These are phyloP conservation scores for Lepraria neglecta DNA, from an alignment of 495 filamentous ascomycete genomes.

Conservation along the genomic window DNA sequence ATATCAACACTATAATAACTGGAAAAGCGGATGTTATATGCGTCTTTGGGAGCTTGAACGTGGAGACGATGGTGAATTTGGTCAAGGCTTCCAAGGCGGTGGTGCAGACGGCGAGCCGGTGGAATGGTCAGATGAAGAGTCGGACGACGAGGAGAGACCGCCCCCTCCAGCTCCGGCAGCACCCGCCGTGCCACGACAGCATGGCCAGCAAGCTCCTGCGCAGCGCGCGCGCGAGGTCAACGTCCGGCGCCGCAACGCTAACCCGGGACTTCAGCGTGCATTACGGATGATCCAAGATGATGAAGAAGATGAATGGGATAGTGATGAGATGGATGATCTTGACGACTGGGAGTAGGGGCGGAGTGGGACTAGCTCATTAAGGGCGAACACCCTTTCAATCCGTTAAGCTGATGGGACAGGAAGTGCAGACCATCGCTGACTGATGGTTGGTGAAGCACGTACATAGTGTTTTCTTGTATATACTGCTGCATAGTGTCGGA, in stretches of 20 bases:
- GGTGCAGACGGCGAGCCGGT: background rate
- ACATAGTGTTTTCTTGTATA: no score
- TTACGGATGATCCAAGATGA: conserved; percentile 50
- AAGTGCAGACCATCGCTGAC: no score
- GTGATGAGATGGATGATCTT: conserved; percentile 49
- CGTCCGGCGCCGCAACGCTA: conserved; percentile 15
- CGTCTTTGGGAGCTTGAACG: conserved; percentile 84
- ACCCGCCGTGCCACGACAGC: conserved; percentile 11
- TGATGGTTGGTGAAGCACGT: no score
- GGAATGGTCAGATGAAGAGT: conserved; percentile 27
- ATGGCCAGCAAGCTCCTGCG: background rate
- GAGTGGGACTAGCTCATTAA: conserved; percentile 11
- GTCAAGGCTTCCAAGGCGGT: conserved; percentile 47
- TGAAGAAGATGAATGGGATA: conserved; percentile 59
- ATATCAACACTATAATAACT: conserved; percentile 80
- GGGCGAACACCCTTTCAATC: no score
- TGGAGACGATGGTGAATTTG: conserved; percentile 65
- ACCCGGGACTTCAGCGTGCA: conserved; percentile 45
- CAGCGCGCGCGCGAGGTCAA: background rate
- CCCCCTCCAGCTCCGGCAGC: background rate
- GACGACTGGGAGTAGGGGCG: conserved; percentile 15
- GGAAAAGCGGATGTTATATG: conserved; percentile 62
- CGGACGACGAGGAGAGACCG: conserved; percentile 32
- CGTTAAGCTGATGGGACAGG: no score
- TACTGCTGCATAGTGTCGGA: no score